Base-by-base conservation (phyloP, 495 filamentous ascomycete species). In the Podospora comata region DNA sequence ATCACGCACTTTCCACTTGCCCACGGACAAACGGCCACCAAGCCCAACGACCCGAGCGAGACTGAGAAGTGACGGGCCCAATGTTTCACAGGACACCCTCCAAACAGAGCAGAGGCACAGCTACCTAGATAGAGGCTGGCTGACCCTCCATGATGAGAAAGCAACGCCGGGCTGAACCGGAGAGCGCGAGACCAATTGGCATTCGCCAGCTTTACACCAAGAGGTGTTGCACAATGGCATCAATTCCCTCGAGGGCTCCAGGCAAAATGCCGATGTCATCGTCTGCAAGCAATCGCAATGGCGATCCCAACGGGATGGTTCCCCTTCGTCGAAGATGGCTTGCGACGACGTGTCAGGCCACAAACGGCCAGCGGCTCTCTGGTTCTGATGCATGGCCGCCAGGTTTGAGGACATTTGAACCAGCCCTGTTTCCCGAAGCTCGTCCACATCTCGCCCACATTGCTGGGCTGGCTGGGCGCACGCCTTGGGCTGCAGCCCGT, bases 291-390 rank as follows among this genome's bases (percentile, higher is more conserved):
- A 48, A 48, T 48, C 39, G 39, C 39, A 48, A 48, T 48, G 39
- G 39, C 39, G 39, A 11, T 48, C 39, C 39, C 39, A 48, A 48
- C 9, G 32, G 48, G 34, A 32, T 44, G 34, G 61, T 44, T 19
- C n/a, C 15, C n/a, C 30, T 44, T 63, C 18, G 61, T 19, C 16
- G 23, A 39, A 3, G 16, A 26, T 20, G 30, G 56, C 6, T 56
- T 11, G 19, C 55, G 60, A 26, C 65, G 59, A 72, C 71, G 71
- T 72, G 71, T 72, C 71, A 68, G 67, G 68, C 68, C 65, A 65
- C 60, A 61, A 58, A 15, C 62, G 28, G 30, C 26, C 53, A 26
- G 54, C 39, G 11, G 55, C 55, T 13, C n/a, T 26, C 55, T 58
- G n/a, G n/a, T 58, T 20, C 55, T 58, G 55, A 58, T 58, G 55